Evolutionary conservation across 495 filamentous ascomycete genomes (phyloP).

Genomic region (Aspergillus affinis): DNA sequence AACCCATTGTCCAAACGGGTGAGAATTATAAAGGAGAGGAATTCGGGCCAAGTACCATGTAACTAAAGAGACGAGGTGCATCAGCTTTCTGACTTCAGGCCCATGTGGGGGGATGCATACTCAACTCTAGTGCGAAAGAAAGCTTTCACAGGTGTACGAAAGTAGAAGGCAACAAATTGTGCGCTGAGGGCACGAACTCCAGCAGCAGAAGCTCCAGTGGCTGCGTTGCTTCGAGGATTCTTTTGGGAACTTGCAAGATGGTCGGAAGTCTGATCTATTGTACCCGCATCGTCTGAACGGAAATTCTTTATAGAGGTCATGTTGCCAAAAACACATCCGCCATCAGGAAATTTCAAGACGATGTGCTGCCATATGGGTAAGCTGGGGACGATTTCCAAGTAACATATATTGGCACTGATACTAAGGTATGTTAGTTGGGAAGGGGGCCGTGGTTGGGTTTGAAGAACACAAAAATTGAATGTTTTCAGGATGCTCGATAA

Average conservation of each 20-base stretch:
- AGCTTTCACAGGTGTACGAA: slow-evolving; percentile 81
- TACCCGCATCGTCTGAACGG: slow-evolving; percentile 1
- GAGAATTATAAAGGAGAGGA: neutral
- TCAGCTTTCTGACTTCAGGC: slow-evolving; percentile 17
- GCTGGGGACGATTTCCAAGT: too few relatives aligned
- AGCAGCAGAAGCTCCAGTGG: slow-evolving; percentile 73
- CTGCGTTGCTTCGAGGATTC: slow-evolving; percentile 64
- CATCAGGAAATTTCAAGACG: neutral
- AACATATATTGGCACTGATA: too few relatives aligned
- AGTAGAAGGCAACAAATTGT: slow-evolving; percentile 82
- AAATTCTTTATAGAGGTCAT: neutral
- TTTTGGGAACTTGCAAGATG: slow-evolving; percentile 17
- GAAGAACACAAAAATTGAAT: too few relatives aligned
- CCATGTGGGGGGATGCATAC: slow-evolving; percentile 49
- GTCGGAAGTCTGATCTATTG: slow-evolving; percentile 4
- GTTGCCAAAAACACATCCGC: neutral
- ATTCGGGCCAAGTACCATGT: slow-evolving; percentile 49
- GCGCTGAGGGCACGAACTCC: slow-evolving; percentile 76
- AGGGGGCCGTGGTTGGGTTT: too few relatives aligned
- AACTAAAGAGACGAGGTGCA: slow-evolving; percentile 38
- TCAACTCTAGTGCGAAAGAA: slow-evolving; percentile 89
- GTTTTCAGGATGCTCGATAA: too few relatives aligned
- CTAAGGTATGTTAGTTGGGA: neutral
- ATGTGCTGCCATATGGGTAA: neutral
- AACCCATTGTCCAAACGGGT: neutral